Conservation (phyloP, 140 eudicot species). For the Senecio squalidus region DNA sequence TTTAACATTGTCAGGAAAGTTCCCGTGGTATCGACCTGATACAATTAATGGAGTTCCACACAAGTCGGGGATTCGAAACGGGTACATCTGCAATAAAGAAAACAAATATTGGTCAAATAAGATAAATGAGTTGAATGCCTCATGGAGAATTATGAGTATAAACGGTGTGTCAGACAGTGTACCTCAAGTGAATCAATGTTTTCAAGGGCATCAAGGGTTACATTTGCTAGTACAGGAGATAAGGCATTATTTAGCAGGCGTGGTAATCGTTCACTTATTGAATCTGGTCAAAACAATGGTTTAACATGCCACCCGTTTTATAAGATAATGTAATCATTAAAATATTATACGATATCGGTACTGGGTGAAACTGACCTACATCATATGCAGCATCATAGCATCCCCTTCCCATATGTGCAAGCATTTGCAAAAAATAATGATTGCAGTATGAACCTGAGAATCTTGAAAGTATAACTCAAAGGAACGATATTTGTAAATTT, state of each 20-base stretch:
- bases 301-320: constrained; percentile 1
- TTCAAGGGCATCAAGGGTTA: constrained; percentile 50
- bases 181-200: constrained; percentile 68
- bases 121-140: neutral
- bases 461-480: constrained; percentile 1
- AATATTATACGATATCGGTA: neutral
- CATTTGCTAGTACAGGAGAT: constrained; percentile 56
- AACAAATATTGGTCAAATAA: neutral
- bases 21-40: constrained; percentile 74
- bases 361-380: constrained; percentile 45
- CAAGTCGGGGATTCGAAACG: constrained; percentile 56
- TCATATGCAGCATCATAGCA: constrained; percentile 79
- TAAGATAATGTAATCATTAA: neutral
- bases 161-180: constrained; percentile 15
- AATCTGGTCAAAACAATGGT: constrained; percentile 40
- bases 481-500: neutral
- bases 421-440: constrained; percentile 86
- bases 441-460: constrained; percentile 82
- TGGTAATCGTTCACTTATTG: constrained; percentile 47
- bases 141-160: neutral
- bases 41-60: constrained; percentile 59
- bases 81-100: constrained; percentile 52
- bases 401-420: constrained; percentile 86
- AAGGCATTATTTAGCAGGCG: constrained; percentile 43
- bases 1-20: constrained; percentile 48